Evolutionary conservation across 1,284 basidiomycete genomes (phyloP), one percentile per base, ranked within the genome.

Genomic region (Phellopilus nigrolimitatus): DNA sequence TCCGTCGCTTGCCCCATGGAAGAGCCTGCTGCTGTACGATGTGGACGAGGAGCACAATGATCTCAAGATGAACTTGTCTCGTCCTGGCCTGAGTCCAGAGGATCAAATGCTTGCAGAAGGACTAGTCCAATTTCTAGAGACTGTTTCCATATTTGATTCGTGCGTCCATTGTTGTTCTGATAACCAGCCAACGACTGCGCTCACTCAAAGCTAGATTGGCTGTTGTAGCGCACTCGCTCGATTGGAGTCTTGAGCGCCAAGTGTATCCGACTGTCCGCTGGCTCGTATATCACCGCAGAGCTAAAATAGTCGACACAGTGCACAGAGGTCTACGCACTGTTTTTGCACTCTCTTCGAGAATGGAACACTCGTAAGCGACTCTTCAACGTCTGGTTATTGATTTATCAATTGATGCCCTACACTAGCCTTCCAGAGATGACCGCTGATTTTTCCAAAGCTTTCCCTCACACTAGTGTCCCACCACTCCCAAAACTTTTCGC

Each of bases 191-290:
- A 17, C 28, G 30, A 5, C 8, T 36, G 19, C 3, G 21, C 31
- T 45, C 31, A 3, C 55, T 25, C 46, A 25, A 57, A 95, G 91
- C 42, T n/a, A n/a, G n/a, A n/a, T 74, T 97, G 42, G 80, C 81
- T n/a, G 91, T 95, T 57, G 84, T 95, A 69, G 90, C 91, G 0
- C 86, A 81, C 64, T 63, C 87, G 28, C 71, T 95, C 22, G 89
- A 91, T 47, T 93, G 88, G 83, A 84, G 95, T 61, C 72, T 95
- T 3, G 87, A 95, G 57, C 74, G 80, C 0, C 89, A 95, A 59
- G 78, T 95, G 1, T 91, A 89, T 61, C 91, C 92, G 0, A 84
- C 89, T 41, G 91, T 93, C 1, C 78, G 91, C 9, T 93, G 93
- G 78, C 75, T 98, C 30, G 89, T 97, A 19, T 85, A 92, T 56